Evolutionary conservation across 352 stramenopile species (phyloP), one percentile per base, ranked within the genome.

Genomic region (Pythium coloratum): DNA sequence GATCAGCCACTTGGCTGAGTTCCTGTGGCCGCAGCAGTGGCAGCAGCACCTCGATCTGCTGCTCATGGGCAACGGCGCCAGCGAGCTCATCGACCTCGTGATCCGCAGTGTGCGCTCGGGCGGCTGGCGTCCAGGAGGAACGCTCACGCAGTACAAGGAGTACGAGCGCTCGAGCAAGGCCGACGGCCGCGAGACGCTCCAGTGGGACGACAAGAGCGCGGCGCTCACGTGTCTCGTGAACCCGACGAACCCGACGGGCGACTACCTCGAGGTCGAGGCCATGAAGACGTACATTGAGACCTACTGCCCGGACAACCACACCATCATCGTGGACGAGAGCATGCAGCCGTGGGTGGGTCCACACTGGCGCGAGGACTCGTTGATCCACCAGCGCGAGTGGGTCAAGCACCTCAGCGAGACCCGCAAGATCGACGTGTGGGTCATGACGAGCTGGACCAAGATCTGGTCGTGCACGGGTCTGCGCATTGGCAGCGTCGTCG

Each of bases 381-480:
- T 97, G n/a, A 94, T 96, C 62, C 78, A 92, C 64, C 80, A 97
- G 70, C 87, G 87, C 46, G 83, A 90, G 54, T 97, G 90, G 88
- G 79, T 94, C 24, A 65, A 81, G 54, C 61, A 84, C 20, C 80
- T 97, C 65, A 91, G 81, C 34, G 81, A 77, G 33, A 88, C 88
- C 33, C 82, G 84, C 66, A 75, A 78, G 56, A 91, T 97, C 55
- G 81, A 97, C 71, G 85, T 97, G 28, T 97, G 90, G 90, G 77
- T 97, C 72, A 97, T 97, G 90, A 96, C 88, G 40, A 92, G 82
- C 68, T 95, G 87, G 85, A 97, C 89, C 66, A 97, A 96, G 82
- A 96, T 97, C 75, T 97, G 90, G 90, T 95, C 90, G 13, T 97
- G 90, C 81, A 96, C 88, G 67, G 90, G 90, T 0, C 77, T 97